phyloP scores from a whole-genome alignment of 2,329 filamentous ascomycete species.

The Penicillium sp. region DNA sequence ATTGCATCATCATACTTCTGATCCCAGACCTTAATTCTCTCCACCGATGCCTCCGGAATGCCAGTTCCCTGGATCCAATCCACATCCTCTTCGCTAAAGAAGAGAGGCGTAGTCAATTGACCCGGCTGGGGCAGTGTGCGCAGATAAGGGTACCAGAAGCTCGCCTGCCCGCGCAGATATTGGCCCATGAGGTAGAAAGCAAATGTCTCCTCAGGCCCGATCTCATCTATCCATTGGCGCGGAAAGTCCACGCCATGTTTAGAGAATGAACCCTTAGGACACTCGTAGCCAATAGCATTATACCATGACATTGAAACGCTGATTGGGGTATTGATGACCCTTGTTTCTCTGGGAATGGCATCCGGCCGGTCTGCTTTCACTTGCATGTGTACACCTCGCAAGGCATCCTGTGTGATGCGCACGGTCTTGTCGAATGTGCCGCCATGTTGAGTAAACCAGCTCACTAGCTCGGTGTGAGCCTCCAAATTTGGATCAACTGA shows the following conservation, averaged over 20 bases:
- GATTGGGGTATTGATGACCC: slow-evolving; percentile 39
- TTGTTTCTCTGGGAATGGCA: slow-evolving; percentile 31
- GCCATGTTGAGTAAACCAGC: slow-evolving; percentile 36
- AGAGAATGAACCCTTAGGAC: slow-evolving; percentile 22
- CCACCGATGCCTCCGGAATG: slow-evolving; percentile 36
- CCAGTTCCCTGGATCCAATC: slow-evolving; percentile 48
- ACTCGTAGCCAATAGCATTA: slow-evolving; percentile 34
- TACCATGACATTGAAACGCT: slow-evolving; percentile 41
- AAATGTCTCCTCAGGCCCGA: slow-evolving; percentile 62
- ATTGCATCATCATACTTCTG: slow-evolving; percentile 40
- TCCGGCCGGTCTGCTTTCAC: slow-evolving; percentile 30
- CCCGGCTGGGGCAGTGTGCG: slow-evolving; percentile 64
- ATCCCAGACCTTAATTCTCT: slow-evolving; percentile 38
- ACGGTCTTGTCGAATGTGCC: slow-evolving; percentile 37
- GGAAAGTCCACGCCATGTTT: slow-evolving; percentile 50
- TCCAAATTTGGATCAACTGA: slow-evolving; percentile 20
- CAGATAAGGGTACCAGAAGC: slow-evolving; percentile 72
- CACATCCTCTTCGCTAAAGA: slow-evolving; percentile 64
- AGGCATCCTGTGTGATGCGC: slow-evolving; percentile 35
- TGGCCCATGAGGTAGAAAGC: slow-evolving; percentile 72
- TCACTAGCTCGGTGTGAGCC: slow-evolving; percentile 31
- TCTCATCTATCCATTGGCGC: slow-evolving; percentile 49
- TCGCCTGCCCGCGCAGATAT: slow-evolving; percentile 59
- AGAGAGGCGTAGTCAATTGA: slow-evolving; percentile 62
- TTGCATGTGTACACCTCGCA: slow-evolving; percentile 39